phyloP scores from a whole-genome alignment of 2,329 filamentous ascomycete genomes.

The Tolypocladium tropicale region DNA sequence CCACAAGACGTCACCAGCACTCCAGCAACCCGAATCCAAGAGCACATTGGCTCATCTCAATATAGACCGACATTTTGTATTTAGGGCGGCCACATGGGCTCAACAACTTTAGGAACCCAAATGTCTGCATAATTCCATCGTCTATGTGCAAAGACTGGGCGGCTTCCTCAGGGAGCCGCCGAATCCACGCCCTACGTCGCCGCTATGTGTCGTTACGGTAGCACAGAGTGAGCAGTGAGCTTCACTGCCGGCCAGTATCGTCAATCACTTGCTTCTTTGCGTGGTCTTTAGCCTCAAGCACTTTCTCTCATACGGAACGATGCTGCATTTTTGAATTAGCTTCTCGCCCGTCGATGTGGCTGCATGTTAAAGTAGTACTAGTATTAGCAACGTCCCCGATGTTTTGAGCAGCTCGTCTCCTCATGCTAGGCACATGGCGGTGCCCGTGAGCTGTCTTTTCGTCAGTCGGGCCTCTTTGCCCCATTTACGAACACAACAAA shows the following conservation, averaged over 20 bases:
- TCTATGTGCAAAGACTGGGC: no score
- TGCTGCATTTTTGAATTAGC: not conserved
- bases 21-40: not conserved
- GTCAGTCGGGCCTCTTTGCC: not conserved
- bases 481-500: conserved; percentile 1
- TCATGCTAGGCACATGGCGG: not conserved
- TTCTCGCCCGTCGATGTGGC: not conserved
- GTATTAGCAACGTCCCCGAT: not conserved
- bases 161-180: not conserved
- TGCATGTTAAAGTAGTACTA: not conserved
- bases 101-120: not conserved
- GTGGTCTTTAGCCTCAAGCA: not conserved
- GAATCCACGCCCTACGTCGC: not conserved
- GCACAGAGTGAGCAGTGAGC: not conserved
- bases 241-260: not conserved
- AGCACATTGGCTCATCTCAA: no score
- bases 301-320: not conserved
- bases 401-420: not conserved
- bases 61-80: not conserved
- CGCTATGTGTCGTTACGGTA: not conserved
- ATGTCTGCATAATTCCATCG: not conserved
- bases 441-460: not conserved
- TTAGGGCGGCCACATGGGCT: not conserved
- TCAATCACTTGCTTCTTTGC: not conserved
- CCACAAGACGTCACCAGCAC: not conserved